phyloP scores from a whole-genome alignment of 352 stramenopile species.

The Phytophthora melonis region DNA sequence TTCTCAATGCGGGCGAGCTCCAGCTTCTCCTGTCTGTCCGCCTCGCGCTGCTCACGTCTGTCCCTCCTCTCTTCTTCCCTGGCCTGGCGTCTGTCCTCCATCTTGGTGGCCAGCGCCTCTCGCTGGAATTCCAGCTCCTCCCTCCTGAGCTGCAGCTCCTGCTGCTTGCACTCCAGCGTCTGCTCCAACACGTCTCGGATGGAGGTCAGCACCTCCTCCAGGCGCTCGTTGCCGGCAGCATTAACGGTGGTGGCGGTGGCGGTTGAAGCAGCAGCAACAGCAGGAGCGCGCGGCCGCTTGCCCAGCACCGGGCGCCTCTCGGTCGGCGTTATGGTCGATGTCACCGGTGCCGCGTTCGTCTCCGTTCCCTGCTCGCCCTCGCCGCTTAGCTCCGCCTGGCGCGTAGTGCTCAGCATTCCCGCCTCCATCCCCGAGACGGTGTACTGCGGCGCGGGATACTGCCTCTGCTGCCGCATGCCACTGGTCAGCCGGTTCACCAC shows the following conservation, averaged over 20 bases:
- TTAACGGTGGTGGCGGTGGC: too few species aligned
- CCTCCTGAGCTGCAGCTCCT: conserved; percentile 36
- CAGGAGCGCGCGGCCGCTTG: conserved; percentile 19
- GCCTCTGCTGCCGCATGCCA: neutral
- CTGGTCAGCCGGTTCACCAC: conserved; percentile 13
- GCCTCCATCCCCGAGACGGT: neutral
- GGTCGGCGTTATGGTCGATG: neutral
- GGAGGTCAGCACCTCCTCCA: conserved; percentile 28
- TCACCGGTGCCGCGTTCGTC: neutral
- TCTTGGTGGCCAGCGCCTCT: conserved; percentile 36
- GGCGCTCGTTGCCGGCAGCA: neutral
- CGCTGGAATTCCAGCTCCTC: conserved; percentile 39
- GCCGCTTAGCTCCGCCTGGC: neutral
- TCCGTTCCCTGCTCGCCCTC: neutral
- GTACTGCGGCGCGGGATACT: neutral
- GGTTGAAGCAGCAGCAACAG: neutral
- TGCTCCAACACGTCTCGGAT: conserved; percentile 29
- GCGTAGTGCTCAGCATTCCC: neutral
- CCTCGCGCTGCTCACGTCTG: conserved; percentile 35
- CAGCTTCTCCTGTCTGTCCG: conserved; percentile 36
- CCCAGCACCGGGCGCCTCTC: conserved; percentile 26
- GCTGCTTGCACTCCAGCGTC: conserved; percentile 23
- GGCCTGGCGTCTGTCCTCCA: conserved; percentile 36
- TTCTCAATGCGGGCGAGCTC: conserved; percentile 43
- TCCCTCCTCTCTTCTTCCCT: conserved; percentile 33